Base-by-base conservation (phyloP, 352 stramenopile species). In the Phytophthora crassamura region DNA sequence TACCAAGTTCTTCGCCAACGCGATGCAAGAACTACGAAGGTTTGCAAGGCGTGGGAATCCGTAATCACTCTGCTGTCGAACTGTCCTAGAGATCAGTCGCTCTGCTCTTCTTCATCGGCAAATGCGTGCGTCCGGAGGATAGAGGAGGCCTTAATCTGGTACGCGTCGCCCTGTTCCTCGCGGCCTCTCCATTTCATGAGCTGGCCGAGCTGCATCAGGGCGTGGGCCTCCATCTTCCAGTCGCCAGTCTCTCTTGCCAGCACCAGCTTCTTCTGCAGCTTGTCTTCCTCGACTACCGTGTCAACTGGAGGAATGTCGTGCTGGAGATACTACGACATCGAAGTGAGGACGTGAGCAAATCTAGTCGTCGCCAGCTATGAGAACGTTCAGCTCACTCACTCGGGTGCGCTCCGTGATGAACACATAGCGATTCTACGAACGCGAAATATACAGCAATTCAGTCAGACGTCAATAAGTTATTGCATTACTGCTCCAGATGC, bases 361-460 rank as follows among this genome's bases (percentile, higher is more conserved):
- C n/a, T 25, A 39, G 25, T 7, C 43, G 15, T 34, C 9, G 7
- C 11, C 14, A 46, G 32, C 30, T 22, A 34, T n/a, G 39, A 33
- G 12, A 57, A 22, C 9, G 8, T 3, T 46, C 32, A 40, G n/a
- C 75, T 57, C 64, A 91, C 85, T 57, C 64, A 91, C 85, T 20
- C 80, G 70, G 8, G 71, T 84, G 14, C 83, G 80, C 57, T 93
- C 85, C 7, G 85, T 93, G 63, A 93, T 92, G 64, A 88, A 90
- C 47, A 93, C 83, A 62, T 89, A 76, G 1, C 81, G 78, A 51
- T 80, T 84, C 81, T 90, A 54, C 8, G 16, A 16, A 30, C 7
- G 36, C 25, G 8, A 28, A 53, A 36, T 35, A 36, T 35, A 49
- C 1, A 60, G 8, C 22, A n/a, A n/a, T 9, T 53, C n/a, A 47